These are phyloP conservation scores for Cocos nucifera DNA, from an alignment of 176 grass and related monocot genomes.

Conservation along the genomic window DNA sequence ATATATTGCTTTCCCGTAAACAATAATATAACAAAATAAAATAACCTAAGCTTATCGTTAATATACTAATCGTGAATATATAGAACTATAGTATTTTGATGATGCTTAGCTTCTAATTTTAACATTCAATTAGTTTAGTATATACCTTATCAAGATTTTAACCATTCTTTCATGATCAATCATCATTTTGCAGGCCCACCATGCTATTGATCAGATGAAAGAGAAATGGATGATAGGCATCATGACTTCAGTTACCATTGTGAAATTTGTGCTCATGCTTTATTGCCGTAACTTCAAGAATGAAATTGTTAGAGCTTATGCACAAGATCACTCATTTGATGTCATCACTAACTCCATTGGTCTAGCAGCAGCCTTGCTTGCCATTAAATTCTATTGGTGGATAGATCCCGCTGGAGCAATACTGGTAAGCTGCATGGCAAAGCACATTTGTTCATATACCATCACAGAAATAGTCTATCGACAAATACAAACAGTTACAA, in stretches of 20 bases:
- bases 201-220: constrained; percentile 28
- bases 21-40: too few species aligned
- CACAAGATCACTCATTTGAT: constrained; percentile 93
- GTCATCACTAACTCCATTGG: constrained; percentile 95
- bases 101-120: too few species aligned
- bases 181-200: constrained; percentile 34
- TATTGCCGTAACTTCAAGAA: constrained; percentile 89
- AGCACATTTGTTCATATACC: too few species aligned
- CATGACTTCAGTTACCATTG: constrained; percentile 61
- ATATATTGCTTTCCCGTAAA: too few species aligned
- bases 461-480: too few species aligned
- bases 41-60: too few species aligned
- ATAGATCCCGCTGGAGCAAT: constrained; percentile 87
- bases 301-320: constrained; percentile 77
- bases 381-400: constrained; percentile 67
- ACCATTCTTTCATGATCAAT: background rate
- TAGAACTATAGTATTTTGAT: too few species aligned
- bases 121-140: too few species aligned
- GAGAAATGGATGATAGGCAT: constrained; percentile 78
- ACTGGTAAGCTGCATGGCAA: constrained; percentile 35
- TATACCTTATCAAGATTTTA: background rate
- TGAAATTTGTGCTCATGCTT: constrained; percentile 89
- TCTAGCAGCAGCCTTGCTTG: constrained; percentile 51
- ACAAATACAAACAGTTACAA: too few species aligned
- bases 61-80: too few species aligned